Evolutionary conservation across 1,139 yeast species (phyloP).

Genomic region (Blastobotrys indianensis): DNA sequence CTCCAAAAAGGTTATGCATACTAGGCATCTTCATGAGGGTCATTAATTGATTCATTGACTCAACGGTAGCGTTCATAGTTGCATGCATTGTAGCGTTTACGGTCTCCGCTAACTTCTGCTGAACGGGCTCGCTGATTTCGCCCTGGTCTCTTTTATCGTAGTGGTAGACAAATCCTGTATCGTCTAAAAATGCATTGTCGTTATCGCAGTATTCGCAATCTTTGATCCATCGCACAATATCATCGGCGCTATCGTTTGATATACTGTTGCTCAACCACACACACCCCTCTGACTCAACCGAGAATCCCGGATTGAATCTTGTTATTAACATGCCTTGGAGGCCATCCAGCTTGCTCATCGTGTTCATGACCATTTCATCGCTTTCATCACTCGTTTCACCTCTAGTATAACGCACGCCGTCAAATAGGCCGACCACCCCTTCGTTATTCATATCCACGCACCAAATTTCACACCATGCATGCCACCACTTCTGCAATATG

Average conservation of each 20-base stretch:
- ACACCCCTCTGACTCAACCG: constrained; percentile 24
- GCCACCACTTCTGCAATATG: constrained; percentile 28
- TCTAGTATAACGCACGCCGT: constrained; percentile 19
- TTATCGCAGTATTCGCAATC: constrained; percentile 25
- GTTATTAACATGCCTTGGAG: constrained; percentile 16
- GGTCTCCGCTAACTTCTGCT: neutral
- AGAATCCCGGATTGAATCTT: constrained; percentile 14
- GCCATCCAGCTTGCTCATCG: constrained; percentile 19
- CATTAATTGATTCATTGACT: constrained; percentile 22
- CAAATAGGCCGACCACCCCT: constrained; percentile 21
- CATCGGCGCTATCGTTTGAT: constrained; percentile 20
- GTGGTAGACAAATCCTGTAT: constrained; percentile 27
- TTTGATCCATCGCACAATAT: constrained; percentile 25
- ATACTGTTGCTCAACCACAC: constrained; percentile 21
- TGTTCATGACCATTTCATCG: constrained; percentile 22
- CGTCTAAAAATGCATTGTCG: constrained; percentile 24
- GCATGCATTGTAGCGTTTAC: constrained; percentile 2
- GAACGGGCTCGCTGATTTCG: neutral
- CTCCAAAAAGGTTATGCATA: constrained; percentile 5
- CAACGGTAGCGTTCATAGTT: constrained; percentile 21
- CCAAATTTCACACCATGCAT: constrained; percentile 28
- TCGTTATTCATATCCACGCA: constrained; percentile 20
- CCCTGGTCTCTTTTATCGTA: constrained; percentile 12
- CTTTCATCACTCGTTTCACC: constrained; percentile 24
- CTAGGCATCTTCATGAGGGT: constrained; percentile 17